These are phyloP conservation scores for Candida freyschussii DNA, from an alignment of 1,139 yeast species.

Conservation along the genomic window DNA sequence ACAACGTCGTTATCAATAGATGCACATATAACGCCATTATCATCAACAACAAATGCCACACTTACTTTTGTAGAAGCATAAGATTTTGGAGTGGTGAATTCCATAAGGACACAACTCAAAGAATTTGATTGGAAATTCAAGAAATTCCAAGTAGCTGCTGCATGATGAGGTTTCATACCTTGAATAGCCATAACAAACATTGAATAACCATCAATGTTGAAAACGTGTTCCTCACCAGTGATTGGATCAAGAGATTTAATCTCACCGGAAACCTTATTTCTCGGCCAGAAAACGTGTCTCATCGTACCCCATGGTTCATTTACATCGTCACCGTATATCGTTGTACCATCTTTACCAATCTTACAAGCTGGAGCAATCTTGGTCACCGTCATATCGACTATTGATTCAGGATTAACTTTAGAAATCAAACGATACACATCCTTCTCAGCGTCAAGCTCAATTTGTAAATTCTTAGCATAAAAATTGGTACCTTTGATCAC, in stretches of 20 bases:
- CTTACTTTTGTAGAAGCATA: constrained; percentile 81
- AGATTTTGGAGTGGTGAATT: constrained; percentile 88
- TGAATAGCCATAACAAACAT: constrained; percentile 98
- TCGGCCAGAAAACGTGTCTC: constrained; percentile 97
- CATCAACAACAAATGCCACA: constrained; percentile 65
- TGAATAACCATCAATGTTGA: constrained; percentile 49
- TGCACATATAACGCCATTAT: constrained; percentile 60
- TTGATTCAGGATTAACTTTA: constrained; percentile 62
- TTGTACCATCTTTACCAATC: constrained; percentile 82
- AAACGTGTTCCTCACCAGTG: constrained; percentile 20
- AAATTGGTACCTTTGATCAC: constrained; percentile 74
- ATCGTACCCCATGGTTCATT: constrained; percentile 93
- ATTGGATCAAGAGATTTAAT: constrained; percentile 32
- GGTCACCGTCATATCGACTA: constrained; percentile 62
- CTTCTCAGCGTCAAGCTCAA: constrained; percentile 56
- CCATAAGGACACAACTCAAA: constrained; percentile 81
- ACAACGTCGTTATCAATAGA: constrained; percentile 61
- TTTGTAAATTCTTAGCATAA: constrained; percentile 63
- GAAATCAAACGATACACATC: constrained; percentile 57
- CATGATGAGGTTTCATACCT: constrained; percentile 99
- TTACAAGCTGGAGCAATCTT: constrained; percentile 77
- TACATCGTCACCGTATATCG: constrained; percentile 78
- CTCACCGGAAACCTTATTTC: constrained; percentile 66
- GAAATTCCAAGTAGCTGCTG: constrained; percentile 96
- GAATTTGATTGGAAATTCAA: constrained; percentile 79